Conservation (phyloP, 768 basidiomycete species). For the Lyophyllum semitale region DNA sequence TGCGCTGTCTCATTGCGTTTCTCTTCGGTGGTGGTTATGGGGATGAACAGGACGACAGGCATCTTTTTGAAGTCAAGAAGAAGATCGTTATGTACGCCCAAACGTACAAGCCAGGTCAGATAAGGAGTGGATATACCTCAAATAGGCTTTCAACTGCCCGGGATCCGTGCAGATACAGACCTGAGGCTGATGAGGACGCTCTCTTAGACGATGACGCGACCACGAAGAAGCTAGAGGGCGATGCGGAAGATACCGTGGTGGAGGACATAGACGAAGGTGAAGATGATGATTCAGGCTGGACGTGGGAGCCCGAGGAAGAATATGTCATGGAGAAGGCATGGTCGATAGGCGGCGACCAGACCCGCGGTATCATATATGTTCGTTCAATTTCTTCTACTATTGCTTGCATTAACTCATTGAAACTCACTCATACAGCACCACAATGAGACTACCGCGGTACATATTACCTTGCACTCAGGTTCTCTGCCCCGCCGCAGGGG, state of each 20-base stretch:
- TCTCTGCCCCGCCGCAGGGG: conserved; percentile 58
- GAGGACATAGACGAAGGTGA: conserved; percentile 22
- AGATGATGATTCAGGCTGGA: conserved; percentile 50
- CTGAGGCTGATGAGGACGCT: conserved; percentile 27
- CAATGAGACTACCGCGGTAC: conserved; percentile 49
- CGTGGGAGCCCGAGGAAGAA: conserved; percentile 74
- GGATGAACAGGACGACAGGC: conserved; percentile 34
- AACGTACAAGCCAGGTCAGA: conserved; percentile 50
- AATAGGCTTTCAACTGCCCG: conserved; percentile 52
- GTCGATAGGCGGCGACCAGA: conserved; percentile 45
- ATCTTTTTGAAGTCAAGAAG: conserved; percentile 64
- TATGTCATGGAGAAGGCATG: conserved; percentile 60
- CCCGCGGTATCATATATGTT: conserved; percentile 65
- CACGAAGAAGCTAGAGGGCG: conserved; percentile 30
- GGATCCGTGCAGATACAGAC: conserved; percentile 52
- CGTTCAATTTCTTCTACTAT: conserved; percentile 23
- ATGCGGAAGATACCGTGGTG: conserved; percentile 41
- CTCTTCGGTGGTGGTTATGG: conserved; percentile 46
- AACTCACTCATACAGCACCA: conserved; percentile 45
- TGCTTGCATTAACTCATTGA: conserved; percentile 2
- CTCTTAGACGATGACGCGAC: conserved; percentile 28
- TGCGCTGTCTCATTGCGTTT: conserved; percentile 63
- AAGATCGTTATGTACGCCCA: conserved; percentile 41
- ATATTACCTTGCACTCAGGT: conserved; percentile 62
- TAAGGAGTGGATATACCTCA: conserved; percentile 49